phyloP scores from a whole-genome alignment of 345 rosid genomes.

The Acer campestre region DNA sequence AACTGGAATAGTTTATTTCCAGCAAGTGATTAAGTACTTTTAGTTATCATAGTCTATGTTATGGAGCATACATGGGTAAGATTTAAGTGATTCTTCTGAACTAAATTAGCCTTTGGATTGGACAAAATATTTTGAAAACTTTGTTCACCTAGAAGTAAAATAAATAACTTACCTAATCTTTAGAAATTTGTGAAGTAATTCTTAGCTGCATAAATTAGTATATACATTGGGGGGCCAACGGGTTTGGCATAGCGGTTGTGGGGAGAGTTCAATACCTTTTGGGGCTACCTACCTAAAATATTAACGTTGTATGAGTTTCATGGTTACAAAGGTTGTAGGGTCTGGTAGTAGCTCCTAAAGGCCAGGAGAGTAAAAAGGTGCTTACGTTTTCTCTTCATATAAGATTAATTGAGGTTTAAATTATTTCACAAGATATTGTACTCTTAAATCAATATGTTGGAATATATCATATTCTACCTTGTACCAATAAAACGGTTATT shows the following conservation, averaged over 20 bases:
- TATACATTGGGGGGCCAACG: background rate
- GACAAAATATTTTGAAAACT: background rate
- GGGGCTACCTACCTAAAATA: background rate
- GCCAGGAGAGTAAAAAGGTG: background rate
- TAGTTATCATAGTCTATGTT: background rate
- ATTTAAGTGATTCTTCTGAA: background rate
- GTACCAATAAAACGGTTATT: background rate
- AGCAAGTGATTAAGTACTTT: slow-evolving; percentile 6
- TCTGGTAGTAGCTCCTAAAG: background rate
- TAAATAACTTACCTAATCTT: background rate
- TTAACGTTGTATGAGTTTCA: background rate
- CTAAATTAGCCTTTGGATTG: background rate
- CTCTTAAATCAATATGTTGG: background rate
- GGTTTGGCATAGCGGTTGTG: background rate
- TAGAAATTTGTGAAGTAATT: background rate
- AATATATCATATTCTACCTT: background rate
- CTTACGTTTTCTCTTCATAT: background rate
- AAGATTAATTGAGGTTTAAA: background rate
- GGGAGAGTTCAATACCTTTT: background rate
- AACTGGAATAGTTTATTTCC: background rate
- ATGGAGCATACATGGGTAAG: background rate
- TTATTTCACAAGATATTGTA: background rate
- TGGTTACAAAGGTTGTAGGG: background rate
- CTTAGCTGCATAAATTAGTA: background rate
- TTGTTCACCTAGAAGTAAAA: background rate